Base-by-base conservation (phyloP, 1,284 basidiomycete species). In the Athelia psychrophila region DNA sequence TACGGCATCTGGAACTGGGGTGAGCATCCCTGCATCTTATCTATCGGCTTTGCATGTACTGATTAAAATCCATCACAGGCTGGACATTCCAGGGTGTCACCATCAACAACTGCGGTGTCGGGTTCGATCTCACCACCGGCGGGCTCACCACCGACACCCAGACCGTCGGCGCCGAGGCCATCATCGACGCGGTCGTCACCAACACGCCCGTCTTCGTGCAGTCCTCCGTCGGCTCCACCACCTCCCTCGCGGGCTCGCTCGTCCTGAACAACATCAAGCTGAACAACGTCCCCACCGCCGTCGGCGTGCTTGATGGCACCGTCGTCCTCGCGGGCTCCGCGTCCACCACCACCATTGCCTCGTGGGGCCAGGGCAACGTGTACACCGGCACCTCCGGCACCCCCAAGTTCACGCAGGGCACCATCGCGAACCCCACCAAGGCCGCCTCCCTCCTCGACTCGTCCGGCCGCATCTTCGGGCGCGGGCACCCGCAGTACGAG, bases 201-300 rank as follows among this genome's bases (percentile, higher is more conserved):
- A 75, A 83, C 59, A 80, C 78, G 1, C 72, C 72, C 3, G 71
- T 73, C 36, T 79, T 79, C 58, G 61, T 79, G 9, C 70, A 70
- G 16, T 73, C 66, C 4, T 74, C 77, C 2, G 56, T 64, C 23
- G 56, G 71, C 8, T 73, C 69, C 54, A 69, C 65, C 40, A 67
- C 67, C 10, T 56, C 60, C 15, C 66, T 79, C 20, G 70, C 64
- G 3, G 82, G 83, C 6, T 85, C 83, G 1, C 61, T 86, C 44
- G 76, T 84, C 8, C 65, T 86, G 50, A 81, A 82, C 65, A 84
- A 84, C 64, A 72, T 77, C 42, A 65, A 68, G 51, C 74, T 86
- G 47, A 74, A 56, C 54, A 83, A 85, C 55, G 81, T 84, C 40
- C 72, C 77, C 22, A 72, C 69, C 25, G 80, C 79, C 10, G 77